Percentiles rank a stretch among this genome's conserved stretches.
Conservation (phyloP, 208 protist genomes). For the Acanthamoeba rhysodes region DNA sequence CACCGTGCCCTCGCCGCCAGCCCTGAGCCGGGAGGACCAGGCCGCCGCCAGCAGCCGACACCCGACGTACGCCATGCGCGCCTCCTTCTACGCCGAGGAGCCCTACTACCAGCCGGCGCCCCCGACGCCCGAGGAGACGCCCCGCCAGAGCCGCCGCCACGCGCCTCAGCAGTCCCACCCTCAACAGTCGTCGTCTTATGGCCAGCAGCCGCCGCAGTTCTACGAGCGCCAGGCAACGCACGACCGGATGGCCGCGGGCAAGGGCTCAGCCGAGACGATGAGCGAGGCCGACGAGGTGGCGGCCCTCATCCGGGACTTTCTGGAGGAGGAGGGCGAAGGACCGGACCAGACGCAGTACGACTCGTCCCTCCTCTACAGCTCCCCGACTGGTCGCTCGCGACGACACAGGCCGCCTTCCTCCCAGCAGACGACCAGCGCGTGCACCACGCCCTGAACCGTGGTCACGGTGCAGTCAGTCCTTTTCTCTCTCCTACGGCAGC, state of each 20-base stretch:
- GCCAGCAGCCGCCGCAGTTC: no score
- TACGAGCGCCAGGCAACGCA: neutral
- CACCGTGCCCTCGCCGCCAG: neutral
- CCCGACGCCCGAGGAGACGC: neutral
- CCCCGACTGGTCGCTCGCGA: neutral
- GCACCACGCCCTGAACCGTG: no score
- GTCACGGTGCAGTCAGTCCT: no score
- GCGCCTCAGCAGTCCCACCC: neutral
- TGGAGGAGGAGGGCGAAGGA: neutral
- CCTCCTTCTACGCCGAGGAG: conserved; percentile 2
- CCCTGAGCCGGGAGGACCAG: neutral
- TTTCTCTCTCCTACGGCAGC: no score
- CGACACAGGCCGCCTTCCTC: no score
- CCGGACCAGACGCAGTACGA: neutral
- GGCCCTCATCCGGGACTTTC: neutral
- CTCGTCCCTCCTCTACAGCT: neutral
- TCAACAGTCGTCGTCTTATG: neutral
- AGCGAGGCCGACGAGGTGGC: neutral
- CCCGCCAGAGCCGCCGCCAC: neutral
- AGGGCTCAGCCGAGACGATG: neutral
- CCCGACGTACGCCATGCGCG: neutral
- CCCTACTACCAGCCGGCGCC: neutral
- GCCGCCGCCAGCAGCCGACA: neutral
- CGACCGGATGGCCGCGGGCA: neutral
- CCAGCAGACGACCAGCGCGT: no score